These are phyloP conservation scores for Globisporangium paddicum DNA, from an alignment of 352 stramenopile genomes.

Conservation along the genomic window DNA sequence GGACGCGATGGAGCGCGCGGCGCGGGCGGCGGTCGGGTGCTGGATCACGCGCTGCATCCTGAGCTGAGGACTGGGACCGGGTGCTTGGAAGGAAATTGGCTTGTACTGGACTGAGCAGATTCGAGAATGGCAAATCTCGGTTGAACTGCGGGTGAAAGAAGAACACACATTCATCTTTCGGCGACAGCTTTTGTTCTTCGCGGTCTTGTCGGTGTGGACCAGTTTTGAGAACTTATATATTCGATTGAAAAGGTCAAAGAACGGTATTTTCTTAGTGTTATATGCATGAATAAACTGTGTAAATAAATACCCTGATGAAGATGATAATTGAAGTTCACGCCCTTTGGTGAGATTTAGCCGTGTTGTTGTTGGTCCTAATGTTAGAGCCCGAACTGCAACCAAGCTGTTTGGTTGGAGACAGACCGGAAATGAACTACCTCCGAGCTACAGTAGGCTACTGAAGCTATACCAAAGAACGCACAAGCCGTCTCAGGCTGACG, in stretches of 20 bases:
- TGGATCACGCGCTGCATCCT: slow-evolving; percentile 15
- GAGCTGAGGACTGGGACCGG: not conserved
- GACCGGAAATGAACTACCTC: too few species aligned
- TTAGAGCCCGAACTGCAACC: not conserved
- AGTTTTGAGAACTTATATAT: not conserved
- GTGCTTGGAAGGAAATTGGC: not conserved
- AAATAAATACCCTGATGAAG: not conserved
- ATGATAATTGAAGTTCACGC: not conserved
- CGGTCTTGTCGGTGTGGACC: not conserved
- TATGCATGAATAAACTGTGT: not conserved
- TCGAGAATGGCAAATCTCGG: not conserved
- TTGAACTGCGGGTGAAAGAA: not conserved
- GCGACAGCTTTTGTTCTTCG: slow-evolving; percentile 4
- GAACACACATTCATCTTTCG: not conserved
- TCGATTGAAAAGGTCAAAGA: too few species aligned
- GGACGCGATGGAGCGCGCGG: slow-evolving; percentile 9
- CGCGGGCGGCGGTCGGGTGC: not conserved
- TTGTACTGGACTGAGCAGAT: not conserved
- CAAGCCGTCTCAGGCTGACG: too few species aligned
- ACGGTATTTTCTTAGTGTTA: not conserved
- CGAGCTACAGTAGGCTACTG: too few species aligned
- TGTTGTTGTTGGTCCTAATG: too few species aligned
- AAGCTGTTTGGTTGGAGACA: not conserved
- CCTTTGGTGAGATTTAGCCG: not conserved
- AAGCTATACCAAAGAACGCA: too few species aligned